These are phyloP conservation scores for Thelonectria olida DNA, from an alignment of 2,329 filamentous ascomycete genomes.

Conservation along the genomic window DNA sequence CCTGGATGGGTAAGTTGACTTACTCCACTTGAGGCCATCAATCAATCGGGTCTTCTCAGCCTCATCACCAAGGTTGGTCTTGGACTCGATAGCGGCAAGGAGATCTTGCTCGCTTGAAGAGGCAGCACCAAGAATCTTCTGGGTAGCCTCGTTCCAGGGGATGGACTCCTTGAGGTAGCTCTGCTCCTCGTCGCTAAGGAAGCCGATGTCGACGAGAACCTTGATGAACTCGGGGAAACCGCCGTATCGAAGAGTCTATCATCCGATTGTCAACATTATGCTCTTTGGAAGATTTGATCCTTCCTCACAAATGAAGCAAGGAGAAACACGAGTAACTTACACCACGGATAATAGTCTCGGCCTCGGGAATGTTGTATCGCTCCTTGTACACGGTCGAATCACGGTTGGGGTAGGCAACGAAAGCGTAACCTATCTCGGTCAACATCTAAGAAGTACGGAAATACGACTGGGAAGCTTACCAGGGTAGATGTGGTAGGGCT, in stretches of 20 bases:
- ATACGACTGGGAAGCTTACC: constrained; percentile 8
- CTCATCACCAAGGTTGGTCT: constrained; percentile 54
- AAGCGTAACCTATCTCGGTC: constrained; percentile 68
- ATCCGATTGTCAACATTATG: not conserved
- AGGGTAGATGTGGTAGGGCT: constrained; percentile 91
- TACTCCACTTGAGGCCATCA: constrained; percentile 73
- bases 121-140: constrained; percentile 76
- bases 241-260: constrained; percentile 77
- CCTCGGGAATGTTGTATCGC: constrained; percentile 92
- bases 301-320: not conserved
- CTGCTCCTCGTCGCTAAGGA: constrained; percentile 77
- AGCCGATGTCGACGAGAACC: constrained; percentile 87
- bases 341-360: constrained; percentile 83
- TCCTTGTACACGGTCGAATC: constrained; percentile 89
- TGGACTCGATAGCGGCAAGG: constrained; percentile 69
- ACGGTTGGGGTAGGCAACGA: constrained; percentile 93
- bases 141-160: constrained; percentile 86
- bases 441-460: too few species aligned
- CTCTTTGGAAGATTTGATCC: too few species aligned
- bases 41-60: constrained; percentile 77
- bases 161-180: constrained; percentile 73
- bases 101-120: constrained; percentile 76
- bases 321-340: not conserved
- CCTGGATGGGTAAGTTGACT: not conserved
- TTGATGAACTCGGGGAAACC: constrained; percentile 93